Conservation (phyloP, 257 asterid species). For the Scutellaria minor region DNA sequence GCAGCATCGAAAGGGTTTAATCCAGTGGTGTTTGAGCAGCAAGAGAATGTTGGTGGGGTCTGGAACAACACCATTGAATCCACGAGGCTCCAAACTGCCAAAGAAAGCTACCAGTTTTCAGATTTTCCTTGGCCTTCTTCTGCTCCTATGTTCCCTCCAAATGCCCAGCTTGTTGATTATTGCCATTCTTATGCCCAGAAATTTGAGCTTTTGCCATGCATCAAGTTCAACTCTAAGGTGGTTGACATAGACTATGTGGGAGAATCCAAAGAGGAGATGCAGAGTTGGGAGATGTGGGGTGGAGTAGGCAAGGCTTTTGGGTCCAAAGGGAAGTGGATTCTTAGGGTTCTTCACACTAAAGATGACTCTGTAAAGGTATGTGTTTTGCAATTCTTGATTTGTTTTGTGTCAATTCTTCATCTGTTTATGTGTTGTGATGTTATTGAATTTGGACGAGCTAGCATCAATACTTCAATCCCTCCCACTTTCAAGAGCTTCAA, state of each 20-base stretch:
- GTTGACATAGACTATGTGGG: conserved; percentile 51
- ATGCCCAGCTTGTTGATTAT: conserved; percentile 41
- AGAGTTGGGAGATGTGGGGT: conserved; percentile 56
- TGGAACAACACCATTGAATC: conserved; percentile 57
- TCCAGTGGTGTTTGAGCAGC: conserved; percentile 52
- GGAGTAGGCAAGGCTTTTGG: conserved; percentile 52
- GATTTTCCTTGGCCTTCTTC: conserved; percentile 66
- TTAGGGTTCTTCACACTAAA: conserved; percentile 41
- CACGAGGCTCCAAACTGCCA: conserved; percentile 45
- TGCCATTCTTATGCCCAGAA: conserved; percentile 52
- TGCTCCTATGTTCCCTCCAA: conserved; percentile 39
- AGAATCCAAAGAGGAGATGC: conserved; percentile 42
- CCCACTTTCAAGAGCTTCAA: no score
- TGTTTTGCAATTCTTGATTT: no score
- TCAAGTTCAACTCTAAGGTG: conserved; percentile 49
- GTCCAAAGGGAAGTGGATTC: conserved; percentile 63
- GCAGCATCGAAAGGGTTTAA: conserved; percentile 43
- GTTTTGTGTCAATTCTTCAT: no score
- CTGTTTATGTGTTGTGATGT: no score
- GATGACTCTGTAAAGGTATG: conserved; percentile 39
- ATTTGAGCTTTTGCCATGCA: conserved; percentile 40
- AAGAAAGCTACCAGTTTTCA: conserved; percentile 42
- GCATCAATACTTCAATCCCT: no score
- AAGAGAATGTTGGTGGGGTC: conserved; percentile 49
- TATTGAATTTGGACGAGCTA: no score